Base-by-base conservation (phyloP, 2,329 filamentous ascomycete genomes). In the Aschersonia sp. region DNA sequence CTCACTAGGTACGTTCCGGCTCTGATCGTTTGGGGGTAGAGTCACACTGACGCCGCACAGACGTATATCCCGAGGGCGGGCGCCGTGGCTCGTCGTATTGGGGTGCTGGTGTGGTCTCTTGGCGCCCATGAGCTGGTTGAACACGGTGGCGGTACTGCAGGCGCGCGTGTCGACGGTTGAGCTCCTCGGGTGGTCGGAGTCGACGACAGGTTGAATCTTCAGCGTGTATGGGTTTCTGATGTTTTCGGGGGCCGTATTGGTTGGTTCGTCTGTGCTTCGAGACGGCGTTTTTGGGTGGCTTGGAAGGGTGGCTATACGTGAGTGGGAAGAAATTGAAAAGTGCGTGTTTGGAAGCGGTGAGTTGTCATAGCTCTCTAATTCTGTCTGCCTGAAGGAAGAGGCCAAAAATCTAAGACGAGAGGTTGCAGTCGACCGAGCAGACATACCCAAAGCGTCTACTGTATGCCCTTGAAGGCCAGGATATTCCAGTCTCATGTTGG, bases 161-260 rank as follows among this genome's bases (percentile, higher is more conserved):
- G 72, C 78, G 6, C 85, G 84, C 60, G 71, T 47, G 4, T 47
- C 45, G 28, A 35, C 69, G n/a, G 67, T 88, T 54, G 79, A 86
- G 51, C 66, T 89, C 9, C 63, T 65, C 5, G 63, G 69, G 9
- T 75, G 82, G 52, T 72, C 67, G 35, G 73, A 78, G 43, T 75
- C 76, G 9, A 72, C 69, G 5, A 75, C 82, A 35, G 82, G 81
- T 1, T 89, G 84, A 84, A 84, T 89, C 49, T 84, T 86, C 54
- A 76, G 79, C 53, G 66, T 84, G 45, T 87, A 84, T 55, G 72
- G 78, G 29, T 88, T 86, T 57, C 68, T 87, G 40, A 71, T 80
- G 10, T 85, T 85, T 59, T 82, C 85, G 56, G 78, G 81, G 45
- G 83, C 84, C 9, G 73, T 85, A 1, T 80, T 85, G 56, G 76